Evolutionary conservation across 176 grass and related monocot species (phyloP).

Genomic region (Poa pratensis): DNA sequence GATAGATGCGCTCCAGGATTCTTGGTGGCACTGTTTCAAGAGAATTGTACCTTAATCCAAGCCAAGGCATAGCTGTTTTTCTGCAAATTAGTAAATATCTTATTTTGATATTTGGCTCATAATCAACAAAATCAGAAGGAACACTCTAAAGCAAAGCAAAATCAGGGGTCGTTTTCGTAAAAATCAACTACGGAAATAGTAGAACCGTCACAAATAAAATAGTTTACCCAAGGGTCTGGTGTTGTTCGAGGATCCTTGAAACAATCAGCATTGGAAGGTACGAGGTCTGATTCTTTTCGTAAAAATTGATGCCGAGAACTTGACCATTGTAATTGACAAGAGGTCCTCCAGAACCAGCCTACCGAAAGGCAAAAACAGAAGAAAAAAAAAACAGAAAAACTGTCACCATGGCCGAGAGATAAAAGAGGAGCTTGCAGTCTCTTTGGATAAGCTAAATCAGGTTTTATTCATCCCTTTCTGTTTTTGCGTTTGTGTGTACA

Average conservation of each 20-base stretch:
- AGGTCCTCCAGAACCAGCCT: conserved; percentile 27
- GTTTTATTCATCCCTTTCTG: not conserved
- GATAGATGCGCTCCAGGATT: not conserved
- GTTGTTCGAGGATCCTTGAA: conserved; percentile 14
- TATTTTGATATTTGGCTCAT: not conserved
- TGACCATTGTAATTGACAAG: conserved; percentile 19
- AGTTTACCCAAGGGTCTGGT: not conserved
- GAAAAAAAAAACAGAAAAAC: too few relatives aligned
- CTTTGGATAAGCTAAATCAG: not conserved
- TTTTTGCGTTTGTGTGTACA: not conserved
- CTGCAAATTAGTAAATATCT: not conserved
- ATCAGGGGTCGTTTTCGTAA: not conserved
- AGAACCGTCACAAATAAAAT: not conserved
- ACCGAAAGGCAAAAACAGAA: not conserved
- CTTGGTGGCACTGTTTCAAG: not conserved
- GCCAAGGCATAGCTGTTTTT: conserved; percentile 1
- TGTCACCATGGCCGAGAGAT: not conserved
- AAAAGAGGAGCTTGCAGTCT: not conserved
- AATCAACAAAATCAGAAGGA: not conserved
- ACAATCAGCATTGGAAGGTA: conserved; percentile 7
- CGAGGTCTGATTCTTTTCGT: not conserved
- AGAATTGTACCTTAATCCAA: conserved; percentile 6
- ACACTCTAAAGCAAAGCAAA: not conserved
- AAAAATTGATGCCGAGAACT: conserved; percentile 4
- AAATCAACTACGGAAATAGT: not conserved